phyloP scores from a whole-genome alignment of 306 rosid genomes.

The Fragaria nilgerrensis region DNA sequence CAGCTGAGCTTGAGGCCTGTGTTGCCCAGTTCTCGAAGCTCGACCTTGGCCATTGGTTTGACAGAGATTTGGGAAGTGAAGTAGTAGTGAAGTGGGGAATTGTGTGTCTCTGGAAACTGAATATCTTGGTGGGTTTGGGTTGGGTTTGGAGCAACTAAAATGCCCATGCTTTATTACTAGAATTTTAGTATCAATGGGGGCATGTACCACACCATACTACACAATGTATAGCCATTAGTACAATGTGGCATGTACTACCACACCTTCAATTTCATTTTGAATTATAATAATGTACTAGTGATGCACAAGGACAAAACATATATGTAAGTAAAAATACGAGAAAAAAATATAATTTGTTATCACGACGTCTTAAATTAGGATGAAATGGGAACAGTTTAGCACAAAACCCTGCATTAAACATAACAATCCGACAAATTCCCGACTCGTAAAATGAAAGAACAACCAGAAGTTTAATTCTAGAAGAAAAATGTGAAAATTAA shows the following conservation, averaged over 20 bases:
- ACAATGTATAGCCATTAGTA: not conserved
- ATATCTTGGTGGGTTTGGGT: not conserved
- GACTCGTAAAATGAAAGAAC: too few relatives aligned
- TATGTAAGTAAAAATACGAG: too few relatives aligned
- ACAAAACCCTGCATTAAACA: too few relatives aligned
- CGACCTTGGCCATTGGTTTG: slow-evolving; percentile 46
- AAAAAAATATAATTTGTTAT: too few relatives aligned
- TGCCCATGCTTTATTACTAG: not conserved
- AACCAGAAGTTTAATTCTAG: too few relatives aligned
- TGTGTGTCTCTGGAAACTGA: not conserved
- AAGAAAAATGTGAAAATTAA: too few relatives aligned
- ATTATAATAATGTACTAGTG: not conserved
- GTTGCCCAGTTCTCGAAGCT: slow-evolving; percentile 65
- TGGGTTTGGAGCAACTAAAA: not conserved
- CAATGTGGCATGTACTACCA: not conserved
- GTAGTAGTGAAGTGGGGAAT: not conserved
- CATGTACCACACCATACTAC: not conserved
- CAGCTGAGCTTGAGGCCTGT: slow-evolving; percentile 78
- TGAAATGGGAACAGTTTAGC: too few relatives aligned
- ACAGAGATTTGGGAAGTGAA: not conserved
- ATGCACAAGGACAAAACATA: too few relatives aligned
- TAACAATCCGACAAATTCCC: too few relatives aligned
- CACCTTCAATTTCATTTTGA: not conserved
- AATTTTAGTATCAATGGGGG: not conserved
- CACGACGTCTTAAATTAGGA: too few relatives aligned